Base-by-base conservation (phyloP, 2,329 filamentous ascomycete genomes). In the Neodidymelliopsis sp. region DNA sequence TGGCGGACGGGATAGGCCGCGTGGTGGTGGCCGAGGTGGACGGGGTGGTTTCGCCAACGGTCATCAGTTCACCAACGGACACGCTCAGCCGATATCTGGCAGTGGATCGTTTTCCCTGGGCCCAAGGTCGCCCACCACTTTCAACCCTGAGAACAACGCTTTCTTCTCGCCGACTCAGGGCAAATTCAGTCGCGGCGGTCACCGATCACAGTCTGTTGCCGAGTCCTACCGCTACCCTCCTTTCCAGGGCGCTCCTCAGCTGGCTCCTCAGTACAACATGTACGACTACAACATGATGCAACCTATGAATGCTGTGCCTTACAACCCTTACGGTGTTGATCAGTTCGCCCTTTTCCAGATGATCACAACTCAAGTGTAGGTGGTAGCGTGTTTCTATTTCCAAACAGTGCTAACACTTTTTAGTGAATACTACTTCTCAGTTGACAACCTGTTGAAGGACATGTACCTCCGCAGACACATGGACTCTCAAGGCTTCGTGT, bases 361-460 rank as follows among this genome's bases (percentile, higher is more conserved):
- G 81, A 83, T 84, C 65, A 81, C 78, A 54, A 82, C 79, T 62
- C 85, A 87, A 66, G 69, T 83, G 77, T 82, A 77, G 70, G 79
- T 52, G 8, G 22, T 25, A n/a, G 13, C 22, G 23, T 10, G 12
- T 11, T 9, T 18, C 7, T 15, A n/a, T 22, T 12, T 6, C 8
- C 11, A 27, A 33, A 11, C 8, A 6, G 25, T 25, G 45, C 70
- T 75, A 67, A 77, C 54, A 30, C 12, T 69, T 57, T 77, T 82
- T 67, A 82, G 91, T 27, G 91, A 96, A 66, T 99, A 97, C 77
- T 99, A 99, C 75, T 96, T 99, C 75, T 97, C 93, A 0, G 83
- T 96, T 20, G 90, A 97, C 66, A 99, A 99, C 70, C 81, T 97
- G 38, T 89, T 90, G 81, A 97, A 96, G 75, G 94, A 99, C 67